Conservation (phyloP, 768 basidiomycete genomes). For the Phallus indusiatus region DNA sequence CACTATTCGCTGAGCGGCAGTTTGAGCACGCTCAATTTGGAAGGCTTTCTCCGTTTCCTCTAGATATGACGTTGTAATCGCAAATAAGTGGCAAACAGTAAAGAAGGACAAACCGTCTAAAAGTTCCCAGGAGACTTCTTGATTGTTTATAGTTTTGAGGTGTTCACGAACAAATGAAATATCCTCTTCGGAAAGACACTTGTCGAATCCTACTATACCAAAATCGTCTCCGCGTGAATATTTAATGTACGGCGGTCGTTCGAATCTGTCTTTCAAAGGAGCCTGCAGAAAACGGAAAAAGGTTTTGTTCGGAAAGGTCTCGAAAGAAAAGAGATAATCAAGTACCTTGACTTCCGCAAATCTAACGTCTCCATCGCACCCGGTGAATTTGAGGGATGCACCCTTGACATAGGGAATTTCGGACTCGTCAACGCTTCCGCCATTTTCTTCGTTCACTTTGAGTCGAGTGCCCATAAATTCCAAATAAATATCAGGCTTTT, state of each 20-base stretch:
- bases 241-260: constrained; percentile 38
- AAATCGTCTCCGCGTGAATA: constrained; percentile 34
- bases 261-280: constrained; percentile 39
- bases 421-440: constrained; percentile 30
- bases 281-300: constrained; percentile 20
- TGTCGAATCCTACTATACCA: constrained; percentile 49
- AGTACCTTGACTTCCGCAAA: constrained; percentile 53
- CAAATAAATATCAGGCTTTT: constrained; percentile 52
- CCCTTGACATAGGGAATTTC: constrained; percentile 39
- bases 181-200: constrained; percentile 61
- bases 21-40: constrained; percentile 65
- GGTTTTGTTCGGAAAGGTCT: not conserved
- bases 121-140: constrained; percentile 54
- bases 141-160: constrained; percentile 53
- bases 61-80: constrained; percentile 18
- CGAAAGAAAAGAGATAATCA: not conserved
- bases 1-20: constrained; percentile 44
- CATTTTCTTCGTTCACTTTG: constrained; percentile 51
- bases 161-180: constrained; percentile 58
- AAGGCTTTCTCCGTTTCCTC: constrained; percentile 67
- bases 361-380: constrained; percentile 46
- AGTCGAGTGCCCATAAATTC: constrained; percentile 69
- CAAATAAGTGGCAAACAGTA: not conserved
- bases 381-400: constrained; percentile 49
- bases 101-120: constrained; percentile 41